These are phyloP conservation scores for Sugiyamaella neomexicana DNA, from an alignment of 1,139 yeast species.

Conservation along the genomic window DNA sequence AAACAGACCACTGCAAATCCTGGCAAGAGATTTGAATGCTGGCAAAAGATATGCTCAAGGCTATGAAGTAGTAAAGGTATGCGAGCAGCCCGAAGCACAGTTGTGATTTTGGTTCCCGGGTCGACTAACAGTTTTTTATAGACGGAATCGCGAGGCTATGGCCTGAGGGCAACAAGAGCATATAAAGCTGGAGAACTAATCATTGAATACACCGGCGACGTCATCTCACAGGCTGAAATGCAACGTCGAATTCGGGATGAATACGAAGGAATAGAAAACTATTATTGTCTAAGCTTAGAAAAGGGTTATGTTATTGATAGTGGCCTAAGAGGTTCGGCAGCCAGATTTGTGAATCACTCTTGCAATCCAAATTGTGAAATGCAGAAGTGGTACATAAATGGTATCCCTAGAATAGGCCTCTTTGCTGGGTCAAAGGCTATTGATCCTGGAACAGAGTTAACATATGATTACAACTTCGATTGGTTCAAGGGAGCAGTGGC, in stretches of 20 bases:
- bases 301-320: slow-evolving; percentile 45
- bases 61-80: slow-evolving; percentile 38
- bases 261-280: slow-evolving; percentile 35
- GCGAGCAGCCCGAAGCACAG: slow-evolving; percentile 1
- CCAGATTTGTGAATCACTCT: slow-evolving; percentile 48
- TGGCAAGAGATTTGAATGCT: slow-evolving; percentile 26
- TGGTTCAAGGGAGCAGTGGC: slow-evolving; percentile 44
- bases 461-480: slow-evolving; percentile 47
- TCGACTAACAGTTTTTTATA: slow-evolving; percentile 9
- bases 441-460: slow-evolving; percentile 42
- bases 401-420: slow-evolving; percentile 44
- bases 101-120: not conserved
- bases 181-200: slow-evolving; percentile 43
- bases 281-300: slow-evolving; percentile 43
- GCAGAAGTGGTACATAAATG: slow-evolving; percentile 47
- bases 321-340: slow-evolving; percentile 45
- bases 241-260: slow-evolving; percentile 35
- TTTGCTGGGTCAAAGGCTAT: slow-evolving; percentile 43
- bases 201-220: slow-evolving; percentile 49
- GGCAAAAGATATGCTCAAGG: slow-evolving; percentile 38
- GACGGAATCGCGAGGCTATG: slow-evolving; percentile 42
- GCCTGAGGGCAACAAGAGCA: slow-evolving; percentile 41
- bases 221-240: slow-evolving; percentile 41
- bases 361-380: slow-evolving; percentile 47
- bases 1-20: slow-evolving; percentile 40